Conservation (phyloP, 164 flowering plant genomes). For the Tinospora cordifolia region DNA sequence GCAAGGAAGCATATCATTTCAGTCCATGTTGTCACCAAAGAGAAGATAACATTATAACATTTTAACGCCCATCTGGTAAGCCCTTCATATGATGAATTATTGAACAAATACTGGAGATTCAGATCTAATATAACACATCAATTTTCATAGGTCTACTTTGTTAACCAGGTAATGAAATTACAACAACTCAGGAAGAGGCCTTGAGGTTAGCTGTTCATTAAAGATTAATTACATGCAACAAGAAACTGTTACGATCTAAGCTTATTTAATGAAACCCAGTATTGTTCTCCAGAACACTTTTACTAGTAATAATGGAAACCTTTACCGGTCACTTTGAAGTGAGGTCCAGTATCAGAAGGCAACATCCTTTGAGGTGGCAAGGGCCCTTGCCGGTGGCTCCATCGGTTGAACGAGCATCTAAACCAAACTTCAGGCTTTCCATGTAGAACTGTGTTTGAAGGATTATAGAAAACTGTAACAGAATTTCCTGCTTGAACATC, state of each 20-base stretch:
- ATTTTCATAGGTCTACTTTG: too few species aligned
- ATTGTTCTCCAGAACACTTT: neutral
- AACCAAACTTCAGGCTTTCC: conserved; percentile 95
- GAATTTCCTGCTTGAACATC: conserved; percentile 74
- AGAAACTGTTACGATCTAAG: neutral
- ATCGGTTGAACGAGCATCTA: conserved; percentile 83
- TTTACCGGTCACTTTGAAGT: conserved; percentile 68
- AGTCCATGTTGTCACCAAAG: conserved; percentile 2
- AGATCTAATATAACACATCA: neutral
- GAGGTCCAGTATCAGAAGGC: conserved; percentile 51
- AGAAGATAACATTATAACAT: neutral
- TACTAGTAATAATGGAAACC: neutral
- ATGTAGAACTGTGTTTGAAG: conserved; percentile 74
- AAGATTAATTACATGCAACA: neutral
- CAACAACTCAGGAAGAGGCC: neutral
- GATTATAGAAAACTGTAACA: conserved; percentile 69
- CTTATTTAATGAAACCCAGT: neutral
- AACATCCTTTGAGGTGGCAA: conserved; percentile 88
- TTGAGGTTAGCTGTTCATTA: neutral
- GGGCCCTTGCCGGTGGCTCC: conserved; percentile 74
- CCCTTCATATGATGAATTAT: neutral
- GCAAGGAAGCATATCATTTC: conserved; percentile 17
- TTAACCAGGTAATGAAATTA: too few species aligned
- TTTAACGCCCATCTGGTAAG: neutral
- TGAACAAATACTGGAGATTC: neutral